Base-by-base conservation (phyloP, 345 rosid genomes). In the Draba incana region DNA sequence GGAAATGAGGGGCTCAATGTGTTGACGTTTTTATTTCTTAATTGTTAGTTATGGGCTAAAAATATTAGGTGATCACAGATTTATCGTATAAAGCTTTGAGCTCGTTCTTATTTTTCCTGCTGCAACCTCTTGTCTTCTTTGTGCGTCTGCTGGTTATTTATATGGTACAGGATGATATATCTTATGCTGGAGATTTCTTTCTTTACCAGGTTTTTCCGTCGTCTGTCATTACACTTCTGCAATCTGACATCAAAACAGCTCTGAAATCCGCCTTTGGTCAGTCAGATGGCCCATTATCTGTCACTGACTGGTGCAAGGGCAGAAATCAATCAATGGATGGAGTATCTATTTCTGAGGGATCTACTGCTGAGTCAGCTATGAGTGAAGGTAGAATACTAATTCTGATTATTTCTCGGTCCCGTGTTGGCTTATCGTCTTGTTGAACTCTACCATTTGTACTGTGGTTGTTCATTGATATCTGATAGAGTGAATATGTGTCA, bases 261-360 rank as follows among this genome's bases (percentile, higher is more conserved):
- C 77, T 94, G 80, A 94, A 88, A 74, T 85, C 90, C 75, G 98
- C 98, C 59, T 94, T 94, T 79, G 77, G 80, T 62, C 80, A 50
- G 77, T 81, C 89, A 78, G 97, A 92, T 69, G 99, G 99, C 35
- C 99, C 99, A 60, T 82, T 94, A 70, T 79, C 87, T 55, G 87
- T 89, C 62, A 84, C 80, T 41, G 98, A 94, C 72, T 94, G 99
- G 99, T 94, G 98, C 89, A 89, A 81, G 81, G 97, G 98, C 76
- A 90, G 86, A 9, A 71, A 82, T 77, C 96, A 81, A 60, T 77
- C 81, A 47, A 72, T 71, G 77, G 97, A 88, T 71, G 78, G 76
- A 68, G 86, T 77, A 67, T 41, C 77, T 65, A 25, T 76, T 72
- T 78, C 81, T 46, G 97, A 94, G 76, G 98, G 96, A 74, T 88